Base-by-base conservation (phyloP, 805 yeast species). In the Lipomyces sp. region DNA sequence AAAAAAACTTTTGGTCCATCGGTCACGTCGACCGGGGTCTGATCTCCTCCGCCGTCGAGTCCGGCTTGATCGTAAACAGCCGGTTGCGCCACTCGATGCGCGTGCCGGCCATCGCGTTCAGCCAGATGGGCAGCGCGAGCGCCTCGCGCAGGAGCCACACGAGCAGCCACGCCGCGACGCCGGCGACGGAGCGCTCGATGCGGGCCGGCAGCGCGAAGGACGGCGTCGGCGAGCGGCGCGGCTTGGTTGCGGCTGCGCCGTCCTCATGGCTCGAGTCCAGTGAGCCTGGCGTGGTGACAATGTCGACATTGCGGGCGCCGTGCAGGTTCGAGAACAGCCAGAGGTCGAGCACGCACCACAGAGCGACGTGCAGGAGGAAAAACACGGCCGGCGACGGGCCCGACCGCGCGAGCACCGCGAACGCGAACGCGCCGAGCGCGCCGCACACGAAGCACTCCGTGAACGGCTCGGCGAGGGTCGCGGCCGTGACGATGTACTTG, bases 111-210 rank as follows among this genome's bases (percentile, higher is more conserved):
- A 88, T 82, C 1, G 96, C 95, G 26, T 70, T 71, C 1, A 83
- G 51, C 96, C 96, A 88, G 21, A 88, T 79, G 0, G 95, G 95
- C 19, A 88, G 69, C 1, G 96, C 96, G 46, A 86, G 67, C 0
- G 74, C 2, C 64, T 88, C 96, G 45, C 96, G 72, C 32, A 79
- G 64, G 0, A 76, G 32, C 96, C 96, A 88, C 22, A 74, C 68
- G 1, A 70, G 64, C 2, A 73, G 44, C 74, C 74, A 71, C 5
- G 24, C 24, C 18, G 47, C 55, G n/a, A 69, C 62, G 21, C 56
- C 61, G 1, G 43, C 2, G 14, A 59, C 39, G 6, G 46, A 28
- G 5, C 62, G 42, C 7, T 14, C 26, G 22, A 42, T 45, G 6
- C 36, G 31, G 22, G 22, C 22, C 28, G 55, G 44, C 3, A 49